Conservation (phyloP, 1,284 basidiomycete genomes). For the Phylloboletellus chloephorus region DNA sequence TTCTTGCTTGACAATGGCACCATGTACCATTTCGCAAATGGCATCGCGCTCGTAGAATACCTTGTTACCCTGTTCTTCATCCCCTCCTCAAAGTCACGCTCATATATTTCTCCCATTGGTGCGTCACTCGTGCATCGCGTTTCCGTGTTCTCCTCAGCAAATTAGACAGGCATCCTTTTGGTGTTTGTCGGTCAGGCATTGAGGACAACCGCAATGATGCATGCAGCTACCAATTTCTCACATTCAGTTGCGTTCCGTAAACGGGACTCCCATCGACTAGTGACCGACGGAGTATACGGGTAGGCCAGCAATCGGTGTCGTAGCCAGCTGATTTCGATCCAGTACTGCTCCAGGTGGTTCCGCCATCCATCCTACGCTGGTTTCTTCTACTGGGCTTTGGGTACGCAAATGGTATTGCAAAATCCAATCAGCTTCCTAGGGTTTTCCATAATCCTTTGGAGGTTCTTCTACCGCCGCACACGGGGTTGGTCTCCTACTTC, state of each 20-base stretch:
- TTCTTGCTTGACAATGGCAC: conserved; percentile 91
- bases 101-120: conserved; percentile 57
- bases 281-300: conserved; percentile 84
- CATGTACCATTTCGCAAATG: conserved; percentile 84
- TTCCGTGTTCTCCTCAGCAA: conserved; percentile 1
- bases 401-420: conserved; percentile 89
- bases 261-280: conserved; percentile 68
- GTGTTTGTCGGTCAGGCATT: conserved; percentile 72
- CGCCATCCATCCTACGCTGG: conserved; percentile 97
- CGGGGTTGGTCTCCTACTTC: conserved; percentile 49
- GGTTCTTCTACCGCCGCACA: conserved; percentile 84
- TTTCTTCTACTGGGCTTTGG: conserved; percentile 97
- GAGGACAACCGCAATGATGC: conserved; percentile 91
- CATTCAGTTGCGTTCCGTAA: conserved; percentile 80
- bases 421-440: conserved; percentile 74
- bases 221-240: conserved; percentile 90
- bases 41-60: conserved; percentile 77
- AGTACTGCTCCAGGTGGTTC: conserved; percentile 55
- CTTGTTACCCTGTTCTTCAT: conserved; percentile 64
- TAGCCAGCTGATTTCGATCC: conserved; percentile 2
- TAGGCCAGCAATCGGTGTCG: conserved; percentile 36
- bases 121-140: conserved; percentile 16
- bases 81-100: conserved; percentile 52
- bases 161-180: conserved; percentile 51
- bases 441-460: conserved; percentile 66